Evolutionary conservation across 106 monocot species (phyloP).

Genomic region (Dioscorea dumetorum): DNA sequence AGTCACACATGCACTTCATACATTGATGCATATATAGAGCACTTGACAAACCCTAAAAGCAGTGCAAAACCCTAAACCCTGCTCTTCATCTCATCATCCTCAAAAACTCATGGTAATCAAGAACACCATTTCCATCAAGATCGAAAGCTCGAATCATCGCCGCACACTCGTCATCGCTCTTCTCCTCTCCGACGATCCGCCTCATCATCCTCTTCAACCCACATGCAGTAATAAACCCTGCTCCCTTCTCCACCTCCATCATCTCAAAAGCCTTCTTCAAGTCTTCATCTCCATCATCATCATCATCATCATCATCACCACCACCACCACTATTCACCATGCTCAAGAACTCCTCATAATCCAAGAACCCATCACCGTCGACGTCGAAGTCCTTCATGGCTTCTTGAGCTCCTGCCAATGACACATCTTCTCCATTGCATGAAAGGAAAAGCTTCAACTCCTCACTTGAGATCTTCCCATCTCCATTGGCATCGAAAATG

Average conservation of each 20-base stretch:
- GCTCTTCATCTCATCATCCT: conserved; percentile 31
- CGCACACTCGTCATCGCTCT: conserved; percentile 29
- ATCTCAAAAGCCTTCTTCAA: conserved; percentile 32
- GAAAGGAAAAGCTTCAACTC: conserved; percentile 20
- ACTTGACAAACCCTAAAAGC: too few relatives aligned
- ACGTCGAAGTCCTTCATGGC: conserved; percentile 8
- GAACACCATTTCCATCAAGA: conserved; percentile 38
- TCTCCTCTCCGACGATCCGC: conserved; percentile 34
- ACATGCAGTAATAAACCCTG: conserved; percentile 23
- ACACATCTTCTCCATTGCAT: conserved; percentile 10
- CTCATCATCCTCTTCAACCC: conserved; percentile 22
- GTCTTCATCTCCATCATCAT: conserved; percentile 15
- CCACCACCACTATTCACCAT: conserved; percentile 11
- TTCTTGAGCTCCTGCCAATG: conserved; percentile 7
- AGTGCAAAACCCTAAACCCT: too few relatives aligned
- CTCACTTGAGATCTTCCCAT: conserved; percentile 26
- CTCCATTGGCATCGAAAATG: conserved; percentile 22
- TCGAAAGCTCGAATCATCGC: conserved; percentile 45
- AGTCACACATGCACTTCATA: too few relatives aligned
- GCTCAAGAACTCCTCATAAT: conserved; percentile 27
- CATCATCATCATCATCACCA: background rate
- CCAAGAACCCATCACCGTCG: conserved; percentile 19
- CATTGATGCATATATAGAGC: too few relatives aligned
- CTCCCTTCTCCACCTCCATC: conserved; percentile 29
- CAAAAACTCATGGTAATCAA: conserved; percentile 30